These are phyloP conservation scores for Fusarium pininemorale DNA, from an alignment of 2,329 filamentous ascomycete genomes.

Conservation along the genomic window DNA sequence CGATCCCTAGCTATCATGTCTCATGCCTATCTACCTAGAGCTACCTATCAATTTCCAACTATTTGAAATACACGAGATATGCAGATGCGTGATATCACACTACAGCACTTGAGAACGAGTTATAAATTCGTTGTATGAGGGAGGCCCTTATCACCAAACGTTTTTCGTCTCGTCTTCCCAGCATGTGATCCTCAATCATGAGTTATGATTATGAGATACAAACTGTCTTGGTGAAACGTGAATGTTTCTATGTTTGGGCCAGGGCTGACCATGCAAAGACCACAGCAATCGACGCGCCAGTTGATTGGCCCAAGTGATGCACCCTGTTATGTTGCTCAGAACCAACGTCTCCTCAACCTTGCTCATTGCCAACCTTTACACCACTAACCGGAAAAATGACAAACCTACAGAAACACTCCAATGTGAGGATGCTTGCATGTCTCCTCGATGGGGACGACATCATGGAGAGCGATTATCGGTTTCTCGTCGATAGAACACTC, in stretches of 20 bases:
- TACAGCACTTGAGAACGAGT: not conserved
- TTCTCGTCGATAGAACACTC: constrained; percentile 37
- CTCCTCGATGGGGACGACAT: constrained; percentile 37
- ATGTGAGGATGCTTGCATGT: constrained; percentile 40
- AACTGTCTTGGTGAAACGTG: not conserved
- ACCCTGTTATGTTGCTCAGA: not conserved
- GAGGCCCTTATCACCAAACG: not conserved
- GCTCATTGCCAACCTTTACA: not conserved
- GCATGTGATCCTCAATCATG: not conserved
- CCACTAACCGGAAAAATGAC: not conserved
- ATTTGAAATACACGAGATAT: not conserved
- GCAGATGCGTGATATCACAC: not conserved
- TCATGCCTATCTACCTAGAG: not conserved
- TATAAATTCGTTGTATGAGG: not conserved
- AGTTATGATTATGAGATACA: not conserved
- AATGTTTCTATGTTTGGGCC: not conserved
- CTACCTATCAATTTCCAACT: not conserved
- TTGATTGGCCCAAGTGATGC: not conserved
- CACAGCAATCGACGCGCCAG: not conserved
- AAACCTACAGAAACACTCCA: not conserved
- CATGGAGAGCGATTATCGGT: constrained; percentile 42
- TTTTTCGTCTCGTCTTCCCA: not conserved
- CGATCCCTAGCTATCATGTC: not conserved
- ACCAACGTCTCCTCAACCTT: not conserved
- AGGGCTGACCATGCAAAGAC: not conserved